Evolutionary conservation across 164 flowering plant species (phyloP).

Genomic region (Stephania cephalantha): DNA sequence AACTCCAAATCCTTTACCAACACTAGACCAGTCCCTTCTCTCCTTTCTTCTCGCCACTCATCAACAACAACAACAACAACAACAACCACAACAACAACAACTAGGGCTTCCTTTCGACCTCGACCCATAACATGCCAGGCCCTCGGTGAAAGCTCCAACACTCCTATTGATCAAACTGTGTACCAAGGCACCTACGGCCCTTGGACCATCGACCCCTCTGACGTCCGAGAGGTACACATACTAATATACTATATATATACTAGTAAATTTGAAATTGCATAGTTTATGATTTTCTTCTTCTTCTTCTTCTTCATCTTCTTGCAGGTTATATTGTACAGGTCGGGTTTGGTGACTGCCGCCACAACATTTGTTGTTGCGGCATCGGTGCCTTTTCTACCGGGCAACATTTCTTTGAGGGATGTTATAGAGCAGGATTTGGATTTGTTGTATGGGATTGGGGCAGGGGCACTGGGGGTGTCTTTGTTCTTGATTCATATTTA

Average conservation of each 20-base stretch:
- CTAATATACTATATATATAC: too few species aligned
- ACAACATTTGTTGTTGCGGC: slow-evolving; percentile 66
- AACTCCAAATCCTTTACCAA: not conserved
- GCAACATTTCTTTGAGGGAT: slow-evolving; percentile 24
- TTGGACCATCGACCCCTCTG: slow-evolving; percentile 76
- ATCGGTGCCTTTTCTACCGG: slow-evolving; percentile 61
- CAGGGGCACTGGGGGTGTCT: slow-evolving; percentile 80
- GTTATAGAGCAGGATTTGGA: slow-evolving; percentile 38
- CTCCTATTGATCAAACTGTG: slow-evolving; percentile 26
- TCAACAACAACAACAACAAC: not conserved
- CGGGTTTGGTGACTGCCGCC: slow-evolving; percentile 83
- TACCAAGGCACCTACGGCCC: slow-evolving; percentile 83
- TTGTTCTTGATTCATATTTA: slow-evolving; percentile 83
- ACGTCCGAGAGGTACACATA: slow-evolving; percentile 64
- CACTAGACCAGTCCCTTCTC: not conserved
- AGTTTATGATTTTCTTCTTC: not conserved
- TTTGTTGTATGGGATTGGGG: slow-evolving; percentile 53
- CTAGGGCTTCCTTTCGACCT: not conserved
- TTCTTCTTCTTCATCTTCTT: not conserved
- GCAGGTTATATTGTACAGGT: slow-evolving; percentile 77
- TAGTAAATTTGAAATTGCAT: not conserved
- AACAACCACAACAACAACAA: not conserved
- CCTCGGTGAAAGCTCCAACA: slow-evolving; percentile 32
- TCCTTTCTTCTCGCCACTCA: not conserved
- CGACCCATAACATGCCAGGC: slow-evolving; percentile 37